Evolutionary conservation across 2,329 filamentous ascomycete species (phyloP).

Genomic region (Geosmithia putterillii): DNA sequence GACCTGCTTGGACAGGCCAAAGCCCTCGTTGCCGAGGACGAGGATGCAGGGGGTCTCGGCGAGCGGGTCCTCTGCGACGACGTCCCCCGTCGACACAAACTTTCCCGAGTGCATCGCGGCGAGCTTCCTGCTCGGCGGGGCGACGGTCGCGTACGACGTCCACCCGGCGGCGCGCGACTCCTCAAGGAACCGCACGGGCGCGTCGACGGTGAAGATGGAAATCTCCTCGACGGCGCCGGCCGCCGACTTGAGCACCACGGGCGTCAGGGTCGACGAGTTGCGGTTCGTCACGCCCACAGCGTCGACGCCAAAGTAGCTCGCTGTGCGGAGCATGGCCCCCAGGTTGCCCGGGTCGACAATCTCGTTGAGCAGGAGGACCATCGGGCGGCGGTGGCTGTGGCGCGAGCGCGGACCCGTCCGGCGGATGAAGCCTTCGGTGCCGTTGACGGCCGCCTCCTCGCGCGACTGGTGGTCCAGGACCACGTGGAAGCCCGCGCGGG

Average conservation of each 20-base stretch:
- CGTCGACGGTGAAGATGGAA: constrained; percentile 56
- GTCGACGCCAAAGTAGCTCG: constrained; percentile 81
- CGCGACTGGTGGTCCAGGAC: constrained; percentile 53
- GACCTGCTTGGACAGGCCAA: constrained; percentile 55
- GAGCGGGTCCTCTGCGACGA: constrained; percentile 41
- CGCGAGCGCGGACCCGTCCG: too few relatives aligned
- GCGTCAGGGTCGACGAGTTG: constrained; percentile 61
- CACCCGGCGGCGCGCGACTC: constrained; percentile 61
- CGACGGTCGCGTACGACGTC: constrained; percentile 69
- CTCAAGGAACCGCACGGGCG: constrained; percentile 57
- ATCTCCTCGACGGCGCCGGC: constrained; percentile 78
- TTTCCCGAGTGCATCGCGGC: constrained; percentile 21
- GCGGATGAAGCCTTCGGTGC: constrained; percentile 38
- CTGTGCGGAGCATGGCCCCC: constrained; percentile 77
- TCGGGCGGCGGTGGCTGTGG: constrained; percentile 38
- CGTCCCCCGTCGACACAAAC: constrained; percentile 33
- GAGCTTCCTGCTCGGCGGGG: constrained; percentile 24
- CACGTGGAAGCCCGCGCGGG: constrained; percentile 42
- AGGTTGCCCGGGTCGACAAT: constrained; percentile 83
- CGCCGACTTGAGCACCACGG: constrained; percentile 75
- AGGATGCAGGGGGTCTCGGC: constrained; percentile 57
- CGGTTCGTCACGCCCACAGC: constrained; percentile 67
- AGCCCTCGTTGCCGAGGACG: constrained; percentile 72
- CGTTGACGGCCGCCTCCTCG: constrained; percentile 67
- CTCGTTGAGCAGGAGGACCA: constrained; percentile 63